Percentiles rank a stretch among this genome's conserved stretches.
Evolutionary conservation across 257 asterid species (phyloP).

Genomic region (Solanum sitiens): DNA sequence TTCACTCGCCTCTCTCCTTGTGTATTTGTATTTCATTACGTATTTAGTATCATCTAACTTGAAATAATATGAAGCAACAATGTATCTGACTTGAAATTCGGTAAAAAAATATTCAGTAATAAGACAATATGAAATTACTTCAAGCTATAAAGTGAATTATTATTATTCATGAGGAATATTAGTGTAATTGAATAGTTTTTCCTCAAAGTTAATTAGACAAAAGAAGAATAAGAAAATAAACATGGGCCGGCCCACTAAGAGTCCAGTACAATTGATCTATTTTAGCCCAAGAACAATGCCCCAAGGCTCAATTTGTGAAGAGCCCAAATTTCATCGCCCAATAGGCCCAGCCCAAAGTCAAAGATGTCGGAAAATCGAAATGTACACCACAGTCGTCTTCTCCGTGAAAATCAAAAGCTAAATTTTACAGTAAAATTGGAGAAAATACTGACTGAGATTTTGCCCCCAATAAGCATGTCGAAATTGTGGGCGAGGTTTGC

Average conservation of each 20-base stretch:
- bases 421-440: neutral
- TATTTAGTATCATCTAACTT: neutral
- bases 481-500: constrained; percentile 53
- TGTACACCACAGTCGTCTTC: neutral
- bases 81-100: neutral
- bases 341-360: neutral
- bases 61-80: no score
- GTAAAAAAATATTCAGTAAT: no score
- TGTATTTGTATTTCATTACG: neutral
- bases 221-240: neutral
- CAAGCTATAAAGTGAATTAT: neutral
- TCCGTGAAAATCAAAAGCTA: neutral
- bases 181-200: neutral
- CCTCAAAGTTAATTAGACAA: neutral
- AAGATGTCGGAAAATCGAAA: neutral
- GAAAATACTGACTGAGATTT: neutral
- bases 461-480: constrained; percentile 28
- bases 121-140: no score
- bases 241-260: neutral
- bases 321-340: neutral
- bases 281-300: neutral
- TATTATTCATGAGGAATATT: no score
- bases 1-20: neutral
- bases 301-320: neutral
- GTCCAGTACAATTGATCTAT: neutral